phyloP scores from a whole-genome alignment of 2,329 filamentous ascomycete genomes.

The Arachnomyces sp. region DNA sequence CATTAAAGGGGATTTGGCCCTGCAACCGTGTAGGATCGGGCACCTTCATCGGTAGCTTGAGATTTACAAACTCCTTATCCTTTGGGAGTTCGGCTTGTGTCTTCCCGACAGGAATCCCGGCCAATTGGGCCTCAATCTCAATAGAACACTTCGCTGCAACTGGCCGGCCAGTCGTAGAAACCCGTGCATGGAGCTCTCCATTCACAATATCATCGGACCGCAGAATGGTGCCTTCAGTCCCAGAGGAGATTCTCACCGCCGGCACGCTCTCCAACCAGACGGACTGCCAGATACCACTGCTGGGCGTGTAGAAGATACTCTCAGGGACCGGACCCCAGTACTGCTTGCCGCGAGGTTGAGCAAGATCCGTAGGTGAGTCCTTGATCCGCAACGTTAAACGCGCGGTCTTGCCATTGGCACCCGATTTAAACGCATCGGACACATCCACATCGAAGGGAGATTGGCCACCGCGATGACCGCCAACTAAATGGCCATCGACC shows the following conservation, averaged over 20 bases:
- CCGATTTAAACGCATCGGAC: constrained; percentile 33
- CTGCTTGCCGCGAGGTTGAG: constrained; percentile 61
- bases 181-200: constrained; percentile 43
- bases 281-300: constrained; percentile 67
- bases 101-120: constrained; percentile 42
- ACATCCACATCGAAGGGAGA: constrained; percentile 56
- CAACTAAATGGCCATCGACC: constrained; percentile 47
- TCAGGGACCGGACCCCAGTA: constrained; percentile 51
- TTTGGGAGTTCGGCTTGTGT: constrained; percentile 38
- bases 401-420: constrained; percentile 26
- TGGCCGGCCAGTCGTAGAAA: constrained; percentile 40
- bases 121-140: constrained; percentile 48
- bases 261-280: constrained; percentile 62
- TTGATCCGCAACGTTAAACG: constrained; percentile 52
- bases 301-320: constrained; percentile 65
- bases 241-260: constrained; percentile 45
- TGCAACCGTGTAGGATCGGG: constrained; percentile 24
- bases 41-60: constrained; percentile 46
- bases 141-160: constrained; percentile 37
- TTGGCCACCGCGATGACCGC: constrained; percentile 53
- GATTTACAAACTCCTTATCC: constrained; percentile 42
- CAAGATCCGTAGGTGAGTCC: constrained; percentile 58
- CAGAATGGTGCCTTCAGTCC: constrained; percentile 56
- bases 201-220: constrained; percentile 48
- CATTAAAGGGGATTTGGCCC: constrained; percentile 23